phyloP scores from a whole-genome alignment of 331 rosid species.

The Prunus yedoensis region DNA sequence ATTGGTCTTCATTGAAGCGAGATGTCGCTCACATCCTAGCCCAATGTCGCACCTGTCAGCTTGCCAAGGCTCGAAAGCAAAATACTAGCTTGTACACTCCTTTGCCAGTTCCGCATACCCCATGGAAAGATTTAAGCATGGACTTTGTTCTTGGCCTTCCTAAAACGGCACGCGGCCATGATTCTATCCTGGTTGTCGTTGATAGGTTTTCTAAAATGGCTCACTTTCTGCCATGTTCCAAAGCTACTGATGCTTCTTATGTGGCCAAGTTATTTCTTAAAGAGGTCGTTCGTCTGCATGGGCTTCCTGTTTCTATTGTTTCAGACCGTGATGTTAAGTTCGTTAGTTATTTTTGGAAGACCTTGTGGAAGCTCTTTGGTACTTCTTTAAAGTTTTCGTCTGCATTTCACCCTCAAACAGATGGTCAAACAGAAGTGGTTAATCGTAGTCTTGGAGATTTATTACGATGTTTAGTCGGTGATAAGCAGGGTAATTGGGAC shows the following conservation, averaged over 20 bases:
- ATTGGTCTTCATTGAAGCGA: not conserved
- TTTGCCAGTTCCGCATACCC: not conserved
- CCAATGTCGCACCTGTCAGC: not conserved
- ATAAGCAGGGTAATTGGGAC: no score
- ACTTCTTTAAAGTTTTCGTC: not conserved
- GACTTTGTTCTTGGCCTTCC: constrained; percentile 4
- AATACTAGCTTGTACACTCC: not conserved
- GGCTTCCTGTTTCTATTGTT: no score
- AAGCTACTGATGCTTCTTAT: no score
- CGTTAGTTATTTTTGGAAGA: constrained; percentile 1
- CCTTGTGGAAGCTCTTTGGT: not conserved
- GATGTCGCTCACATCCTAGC: not conserved
- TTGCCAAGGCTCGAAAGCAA: not conserved
- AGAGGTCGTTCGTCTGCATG: no score
- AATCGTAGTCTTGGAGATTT: no score
- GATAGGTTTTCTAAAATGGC: constrained; percentile 9
- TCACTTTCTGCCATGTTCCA: not conserved
- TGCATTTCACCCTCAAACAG: not conserved
- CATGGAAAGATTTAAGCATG: not conserved
- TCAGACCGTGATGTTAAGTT: not conserved
- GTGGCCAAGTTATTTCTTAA: no score
- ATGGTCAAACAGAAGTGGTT: no score
- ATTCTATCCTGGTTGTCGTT: not conserved
- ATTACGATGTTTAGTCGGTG: no score
- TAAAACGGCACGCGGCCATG: not conserved